Percentiles rank a stretch among this genome's conserved stretches.
phyloP scores from a whole-genome alignment of 768 basidiomycete species.

The Phlebiopsis gigantea region DNA sequence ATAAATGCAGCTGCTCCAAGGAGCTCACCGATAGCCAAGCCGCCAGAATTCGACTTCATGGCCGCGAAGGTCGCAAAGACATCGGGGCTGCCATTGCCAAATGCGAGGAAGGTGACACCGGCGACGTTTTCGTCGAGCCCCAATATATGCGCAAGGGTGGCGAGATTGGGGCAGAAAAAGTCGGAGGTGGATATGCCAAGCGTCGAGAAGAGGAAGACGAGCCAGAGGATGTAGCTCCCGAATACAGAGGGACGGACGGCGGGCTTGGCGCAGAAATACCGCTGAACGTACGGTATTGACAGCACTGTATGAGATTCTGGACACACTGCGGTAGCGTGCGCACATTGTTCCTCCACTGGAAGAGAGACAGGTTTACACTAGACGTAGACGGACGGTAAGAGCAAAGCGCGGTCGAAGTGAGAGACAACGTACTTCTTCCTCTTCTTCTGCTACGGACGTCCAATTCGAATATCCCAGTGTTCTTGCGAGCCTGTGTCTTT shows the following conservation, averaged over 20 bases:
- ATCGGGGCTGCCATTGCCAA: slow-evolving; percentile 96
- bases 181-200: slow-evolving; percentile 94
- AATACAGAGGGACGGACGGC: slow-evolving; percentile 58
- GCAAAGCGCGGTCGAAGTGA: neutral
- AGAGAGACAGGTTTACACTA: slow-evolving; percentile 66
- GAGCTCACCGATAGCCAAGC: slow-evolving; percentile 91
- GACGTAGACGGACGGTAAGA: neutral
- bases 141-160: slow-evolving; percentile 79
- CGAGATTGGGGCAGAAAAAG: slow-evolving; percentile 96
- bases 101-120: slow-evolving; percentile 94
- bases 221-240: slow-evolving; percentile 65
- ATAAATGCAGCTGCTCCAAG: slow-evolving; percentile 96
- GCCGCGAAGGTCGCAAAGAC: slow-evolving; percentile 95
- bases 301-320: slow-evolving; percentile 57
- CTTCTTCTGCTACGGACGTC: neutral
- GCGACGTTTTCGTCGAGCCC: slow-evolving; percentile 91
- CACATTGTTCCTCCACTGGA: slow-evolving; percentile 54
- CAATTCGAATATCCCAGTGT: neutral
- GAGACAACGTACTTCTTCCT: slow-evolving; percentile 2
- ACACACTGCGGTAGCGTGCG: slow-evolving; percentile 56
- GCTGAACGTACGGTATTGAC: slow-evolving; percentile 59
- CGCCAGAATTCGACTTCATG: slow-evolving; percentile 78
- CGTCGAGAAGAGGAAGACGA: slow-evolving; percentile 90
- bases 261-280: slow-evolving; percentile 64
- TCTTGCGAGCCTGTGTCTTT: neutral